Evolutionary conservation across 306 rosid genomes (phyloP).

Genomic region (Dryas octopetala): DNA sequence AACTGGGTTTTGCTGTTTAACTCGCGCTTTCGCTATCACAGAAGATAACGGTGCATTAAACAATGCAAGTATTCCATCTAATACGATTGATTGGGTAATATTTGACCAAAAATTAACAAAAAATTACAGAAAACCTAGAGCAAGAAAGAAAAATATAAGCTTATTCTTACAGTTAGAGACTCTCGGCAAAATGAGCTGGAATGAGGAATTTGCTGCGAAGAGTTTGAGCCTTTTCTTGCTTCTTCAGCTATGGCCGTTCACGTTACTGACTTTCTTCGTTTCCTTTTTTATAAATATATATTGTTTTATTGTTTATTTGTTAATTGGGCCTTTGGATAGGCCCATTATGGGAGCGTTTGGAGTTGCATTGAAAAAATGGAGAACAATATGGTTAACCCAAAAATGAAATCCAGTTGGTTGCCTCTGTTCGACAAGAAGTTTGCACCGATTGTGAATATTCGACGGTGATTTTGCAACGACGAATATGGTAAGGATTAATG

Average conservation of each 20-base stretch:
- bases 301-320: neutral
- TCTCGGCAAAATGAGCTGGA: neutral
- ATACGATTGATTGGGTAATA: neutral
- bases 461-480: too few species aligned
- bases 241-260: conserved; percentile 7
- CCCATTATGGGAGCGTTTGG: too few species aligned
- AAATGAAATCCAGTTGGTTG: too few species aligned
- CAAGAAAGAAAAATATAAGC: neutral
- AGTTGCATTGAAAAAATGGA: too few species aligned
- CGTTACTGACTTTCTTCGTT: neutral
- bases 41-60: neutral
- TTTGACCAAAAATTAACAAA: neutral
- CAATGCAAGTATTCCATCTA: neutral
- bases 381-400: too few species aligned
- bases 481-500: too few species aligned
- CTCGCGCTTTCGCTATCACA: neutral
- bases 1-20: conserved; percentile 6
- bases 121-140: neutral
- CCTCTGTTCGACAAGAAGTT: too few species aligned
- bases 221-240: conserved; percentile 10
- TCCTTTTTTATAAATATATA: neutral
- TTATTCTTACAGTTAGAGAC: conserved; percentile 11
- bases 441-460: too few species aligned
- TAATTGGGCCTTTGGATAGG: neutral
- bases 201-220: neutral